Base-by-base conservation (phyloP, 305 asterid genomes). In the Plantago coronopus region DNA sequence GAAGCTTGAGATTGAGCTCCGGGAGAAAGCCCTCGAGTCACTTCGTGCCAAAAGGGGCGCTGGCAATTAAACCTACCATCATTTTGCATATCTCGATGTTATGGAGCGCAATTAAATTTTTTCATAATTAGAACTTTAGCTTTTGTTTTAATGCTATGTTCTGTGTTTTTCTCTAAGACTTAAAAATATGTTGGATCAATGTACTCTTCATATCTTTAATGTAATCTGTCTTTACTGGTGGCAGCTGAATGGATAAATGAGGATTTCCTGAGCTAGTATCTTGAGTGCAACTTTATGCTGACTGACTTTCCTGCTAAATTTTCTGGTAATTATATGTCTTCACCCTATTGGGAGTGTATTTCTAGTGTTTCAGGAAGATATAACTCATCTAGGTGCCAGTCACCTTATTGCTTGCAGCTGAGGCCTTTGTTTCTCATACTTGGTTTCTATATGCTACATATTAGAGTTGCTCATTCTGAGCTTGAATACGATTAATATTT, bases 11-110 rank as follows among this genome's bases (percentile, higher is more conserved):
- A 89, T 83, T 61, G 93, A 84, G 81, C 85, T 94, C 72, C 85
- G 99, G 69, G 96, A 94, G 79, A 94, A 83, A 85, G 97, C 99
- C 69, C 88, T 94, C 34, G 88, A 94, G 80, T 79, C 91, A 11
- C 96, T 89, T 69, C 85, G 89, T 77, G 96, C 97, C 69, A 87
- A 79, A 75, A 87, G 84, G 83, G 87, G 94, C 67, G 25, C 74
- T 49, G 74, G 78, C 76, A 83, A 78, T 72, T 89, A 67, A 80
- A 56, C 22, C 48, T 47, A 63, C 53, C 64, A 66, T 57, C 53
- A 68, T 76, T 70, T 70, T 69, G 53, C 75, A 63, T 74, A 55
- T 64, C 63, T 22, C 27, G 3, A 23, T 58, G 21, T 40, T 59
- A 14, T 47, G 16, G 21, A 6, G 13, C 70, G 76, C 74, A 82